phyloP scores from a whole-genome alignment of 2,329 filamentous ascomycete genomes.

The Aspergillus calidoustus region DNA sequence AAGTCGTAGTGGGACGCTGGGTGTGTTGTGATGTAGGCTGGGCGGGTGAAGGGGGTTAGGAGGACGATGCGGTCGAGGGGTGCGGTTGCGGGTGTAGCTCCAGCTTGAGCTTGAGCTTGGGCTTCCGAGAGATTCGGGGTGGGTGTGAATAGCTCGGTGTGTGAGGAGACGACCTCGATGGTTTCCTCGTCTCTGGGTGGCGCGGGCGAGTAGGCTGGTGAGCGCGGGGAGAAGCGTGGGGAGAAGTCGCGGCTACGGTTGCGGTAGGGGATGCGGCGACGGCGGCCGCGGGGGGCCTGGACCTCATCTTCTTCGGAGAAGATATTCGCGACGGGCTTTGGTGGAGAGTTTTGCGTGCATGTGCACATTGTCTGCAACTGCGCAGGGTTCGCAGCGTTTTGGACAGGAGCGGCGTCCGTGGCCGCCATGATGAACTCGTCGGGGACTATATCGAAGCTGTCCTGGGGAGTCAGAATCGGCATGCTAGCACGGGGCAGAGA shows the following conservation, averaged over 20 bases:
- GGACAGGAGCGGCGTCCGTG: not conserved
- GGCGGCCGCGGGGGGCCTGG: too few species aligned
- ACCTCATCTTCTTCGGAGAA: not conserved
- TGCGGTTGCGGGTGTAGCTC: not conserved
- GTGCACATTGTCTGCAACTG: too few species aligned
- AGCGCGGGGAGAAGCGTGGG: not conserved
- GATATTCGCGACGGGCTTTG: not conserved
- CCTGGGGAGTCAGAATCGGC: not conserved
- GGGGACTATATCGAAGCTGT: conserved; percentile 1
- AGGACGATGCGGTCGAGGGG: not conserved
- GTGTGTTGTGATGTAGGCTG: not conserved
- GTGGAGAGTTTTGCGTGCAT: too few species aligned
- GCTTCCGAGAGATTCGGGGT: too few species aligned
- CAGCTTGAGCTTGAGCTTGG: too few species aligned
- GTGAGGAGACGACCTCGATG: not conserved
- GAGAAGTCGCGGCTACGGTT: not conserved
- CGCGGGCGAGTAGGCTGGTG: not conserved
- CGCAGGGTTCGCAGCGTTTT: not conserved
- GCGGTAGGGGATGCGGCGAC: too few species aligned
- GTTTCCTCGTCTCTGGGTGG: not conserved
- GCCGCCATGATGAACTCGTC: not conserved
- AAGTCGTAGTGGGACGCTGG: not conserved
- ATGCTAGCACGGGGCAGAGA: not conserved
- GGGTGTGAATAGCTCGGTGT: not conserved
- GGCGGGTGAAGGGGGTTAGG: not conserved